Evolutionary conservation across 345 rosid species (phyloP).

Genomic region (Syzygium grande): DNA sequence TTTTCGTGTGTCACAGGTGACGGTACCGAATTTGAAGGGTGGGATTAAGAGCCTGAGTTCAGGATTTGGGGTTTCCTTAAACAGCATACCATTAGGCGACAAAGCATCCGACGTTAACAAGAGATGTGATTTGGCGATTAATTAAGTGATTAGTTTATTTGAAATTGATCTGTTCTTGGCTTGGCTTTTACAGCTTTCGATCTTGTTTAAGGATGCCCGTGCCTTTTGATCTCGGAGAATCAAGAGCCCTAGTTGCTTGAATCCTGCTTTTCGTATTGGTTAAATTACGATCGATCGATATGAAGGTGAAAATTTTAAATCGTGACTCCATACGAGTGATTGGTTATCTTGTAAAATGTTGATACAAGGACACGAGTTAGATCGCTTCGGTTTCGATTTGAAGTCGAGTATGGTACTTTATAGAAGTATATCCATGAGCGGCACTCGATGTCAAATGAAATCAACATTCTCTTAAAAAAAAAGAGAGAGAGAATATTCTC

Average conservation of each 20-base stretch:
- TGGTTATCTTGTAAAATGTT: neutral
- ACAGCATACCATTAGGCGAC: neutral
- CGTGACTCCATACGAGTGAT: fast-evolving
- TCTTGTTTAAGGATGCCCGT: neutral
- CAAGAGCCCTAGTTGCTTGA: neutral
- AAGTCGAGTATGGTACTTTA: neutral
- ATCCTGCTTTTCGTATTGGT: too few species aligned
- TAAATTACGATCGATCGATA: neutral
- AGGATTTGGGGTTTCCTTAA: neutral
- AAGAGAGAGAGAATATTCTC: too few species aligned
- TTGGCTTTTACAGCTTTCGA: neutral
- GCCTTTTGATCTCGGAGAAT: neutral
- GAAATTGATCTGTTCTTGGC: neutral
- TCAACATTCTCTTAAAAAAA: neutral
- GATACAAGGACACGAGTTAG: fast-evolving
- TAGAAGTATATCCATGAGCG: neutral
- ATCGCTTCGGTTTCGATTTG: neutral
- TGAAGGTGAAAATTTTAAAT: neutral
- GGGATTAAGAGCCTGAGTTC: too few species aligned
- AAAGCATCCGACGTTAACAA: neutral
- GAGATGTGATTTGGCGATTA: neutral
- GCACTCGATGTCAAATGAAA: neutral
- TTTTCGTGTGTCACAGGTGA: too few species aligned
- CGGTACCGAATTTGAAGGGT: too few species aligned
- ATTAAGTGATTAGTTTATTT: neutral